Evolutionary conservation across 345 rosid species (phyloP), one percentile per base, ranked within the genome.

Genomic region (Rubroshorea leprosula): DNA sequence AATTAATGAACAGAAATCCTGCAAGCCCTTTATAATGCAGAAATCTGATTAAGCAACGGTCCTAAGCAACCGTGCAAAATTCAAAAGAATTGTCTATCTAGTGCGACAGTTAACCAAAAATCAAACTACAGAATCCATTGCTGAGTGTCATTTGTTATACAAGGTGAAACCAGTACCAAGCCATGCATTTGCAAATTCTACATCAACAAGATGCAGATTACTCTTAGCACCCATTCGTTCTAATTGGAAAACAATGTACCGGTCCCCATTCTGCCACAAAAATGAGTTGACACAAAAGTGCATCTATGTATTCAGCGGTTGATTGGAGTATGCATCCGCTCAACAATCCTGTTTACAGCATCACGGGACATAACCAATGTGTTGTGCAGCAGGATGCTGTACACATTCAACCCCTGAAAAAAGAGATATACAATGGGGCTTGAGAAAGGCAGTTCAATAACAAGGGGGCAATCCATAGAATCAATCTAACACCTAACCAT

Each of bases 301-400:
- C 16, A 35, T 60, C 7, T 1, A 6, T n/a, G n/a, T n/a, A n/a
- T 66, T 78, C 76, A 93, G 54, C 94, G 90, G 55, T 82, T 89
- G 29, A 89, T 86, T 48, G 94, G 96, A 51, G 89, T 80, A 75
- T 79, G 79, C 91, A 87, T 77, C 46, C 89, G 82, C 63, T 80
- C 91, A 24, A 89, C 94, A 39, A 92, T 89, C 73, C 60, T 78
- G 73, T 80, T 78, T 60, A 85, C 80, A 1, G 97, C 97, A 76
- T 81, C 90, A 17, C 86, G 95, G 24, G 97, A 84, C 98, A 89
- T 89, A 62, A 89, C 89, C 67, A 93, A 62, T 43, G 94, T 83
- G 69, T 89, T 96, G 8, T 92, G 97, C 52, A 74, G 83, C 76
- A 89, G 68, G 62, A 89, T 89, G 84, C 97, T 89, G 67, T 89